phyloP scores from a whole-genome alignment of 495 filamentous ascomycete genomes.

The Umbilicaria muhlenbergii region DNA sequence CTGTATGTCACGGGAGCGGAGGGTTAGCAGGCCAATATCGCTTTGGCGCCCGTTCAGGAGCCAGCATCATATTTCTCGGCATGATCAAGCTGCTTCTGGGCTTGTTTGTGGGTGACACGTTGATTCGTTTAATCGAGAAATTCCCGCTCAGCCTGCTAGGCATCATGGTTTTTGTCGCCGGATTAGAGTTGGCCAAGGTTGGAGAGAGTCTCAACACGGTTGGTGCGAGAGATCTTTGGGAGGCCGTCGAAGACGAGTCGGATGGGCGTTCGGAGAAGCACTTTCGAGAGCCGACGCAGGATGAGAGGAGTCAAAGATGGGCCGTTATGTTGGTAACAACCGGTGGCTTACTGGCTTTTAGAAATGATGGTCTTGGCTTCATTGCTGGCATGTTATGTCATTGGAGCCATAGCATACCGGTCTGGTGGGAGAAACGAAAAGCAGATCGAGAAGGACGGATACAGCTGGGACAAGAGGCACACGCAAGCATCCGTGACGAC shows the following conservation, averaged over 20 bases:
- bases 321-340: constrained; percentile 79
- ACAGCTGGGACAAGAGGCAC: background rate
- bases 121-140: constrained; percentile 46
- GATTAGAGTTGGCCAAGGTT: constrained; percentile 69
- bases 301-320: constrained; percentile 56
- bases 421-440: background rate
- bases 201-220: constrained; percentile 65
- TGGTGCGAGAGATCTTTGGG: constrained; percentile 43
- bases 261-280: constrained; percentile 15
- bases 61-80: constrained; percentile 67
- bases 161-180: constrained; percentile 78
- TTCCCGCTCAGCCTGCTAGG: constrained; percentile 67
- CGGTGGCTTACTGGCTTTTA: constrained; percentile 66
- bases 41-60: constrained; percentile 79
- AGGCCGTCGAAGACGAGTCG: constrained; percentile 22
- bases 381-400: constrained; percentile 61
- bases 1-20: constrained; percentile 85
- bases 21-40: constrained; percentile 79
- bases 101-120: constrained; percentile 49
- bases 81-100: constrained; percentile 61
- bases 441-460: background rate
- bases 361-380: constrained; percentile 80
- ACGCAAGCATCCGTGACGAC: background rate
- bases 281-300: constrained; percentile 31
- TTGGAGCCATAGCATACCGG: constrained; percentile 19